phyloP scores from a whole-genome alignment of 2,329 filamentous ascomycete species.

The Eutypella sp. region DNA sequence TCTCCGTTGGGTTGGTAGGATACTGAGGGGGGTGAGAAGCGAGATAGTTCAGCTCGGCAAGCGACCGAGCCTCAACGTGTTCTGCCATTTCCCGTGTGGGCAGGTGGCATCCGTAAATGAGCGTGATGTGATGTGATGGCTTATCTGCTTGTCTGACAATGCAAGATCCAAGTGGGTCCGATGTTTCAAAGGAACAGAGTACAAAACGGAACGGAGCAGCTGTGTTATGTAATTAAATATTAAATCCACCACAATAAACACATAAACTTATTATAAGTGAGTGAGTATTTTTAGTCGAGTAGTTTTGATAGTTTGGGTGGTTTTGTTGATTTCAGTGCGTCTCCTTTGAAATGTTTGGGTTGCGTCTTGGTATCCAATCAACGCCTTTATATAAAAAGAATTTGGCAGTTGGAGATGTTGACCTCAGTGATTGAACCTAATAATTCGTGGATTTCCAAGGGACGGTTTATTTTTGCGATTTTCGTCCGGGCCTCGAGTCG shows the following conservation, averaged over 20 bases:
- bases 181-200: no score
- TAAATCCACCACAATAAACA: no score
- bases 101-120: not conserved
- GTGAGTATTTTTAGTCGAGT: no score
- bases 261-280: no score
- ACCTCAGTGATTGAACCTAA: not conserved
- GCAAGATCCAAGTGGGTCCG: no score
- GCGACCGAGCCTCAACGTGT: slow-evolving; percentile 72
- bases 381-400: not conserved
- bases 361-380: not conserved
- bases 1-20: slow-evolving; percentile 68
- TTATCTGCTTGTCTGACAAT: no score
- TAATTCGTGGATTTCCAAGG: no score
- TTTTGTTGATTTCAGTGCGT: not conserved
- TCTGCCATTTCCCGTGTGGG: slow-evolving; percentile 24
- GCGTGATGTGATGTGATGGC: no score
- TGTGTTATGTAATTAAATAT: not conserved
- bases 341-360: not conserved
- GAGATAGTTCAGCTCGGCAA: slow-evolving; percentile 72
- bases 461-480: not conserved
- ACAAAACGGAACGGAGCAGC: not conserved
- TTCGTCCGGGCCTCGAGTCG: not conserved
- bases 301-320: no score
- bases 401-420: not conserved
- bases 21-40: slow-evolving; percentile 85